Conservation (phyloP, 2,329 filamentous ascomycete species). For the Penicillium sp. region DNA sequence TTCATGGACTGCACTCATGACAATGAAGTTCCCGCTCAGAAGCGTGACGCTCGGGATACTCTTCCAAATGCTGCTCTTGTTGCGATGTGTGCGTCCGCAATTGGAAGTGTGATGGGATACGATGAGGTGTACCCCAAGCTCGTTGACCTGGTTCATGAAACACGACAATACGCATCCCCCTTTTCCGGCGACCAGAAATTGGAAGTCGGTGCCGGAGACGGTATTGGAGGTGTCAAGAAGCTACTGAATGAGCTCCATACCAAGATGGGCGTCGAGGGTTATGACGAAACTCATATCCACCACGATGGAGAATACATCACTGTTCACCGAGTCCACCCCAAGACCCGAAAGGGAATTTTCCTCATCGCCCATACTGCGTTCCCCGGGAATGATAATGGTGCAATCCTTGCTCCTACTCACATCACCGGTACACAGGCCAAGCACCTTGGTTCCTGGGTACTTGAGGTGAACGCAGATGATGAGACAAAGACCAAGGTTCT, state of each 20-base stretch:
- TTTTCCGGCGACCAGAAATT: conserved; percentile 60
- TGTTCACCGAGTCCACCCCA: conserved; percentile 89
- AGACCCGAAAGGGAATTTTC: conserved; percentile 90
- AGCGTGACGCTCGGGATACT: conserved; percentile 89
- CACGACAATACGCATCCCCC: conserved; percentile 73
- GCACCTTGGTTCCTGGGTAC: conserved; percentile 84
- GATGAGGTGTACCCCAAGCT: conserved; percentile 93
- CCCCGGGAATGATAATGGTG: conserved; percentile 83
- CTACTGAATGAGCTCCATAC: conserved; percentile 92
- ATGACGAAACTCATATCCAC: conserved; percentile 93
- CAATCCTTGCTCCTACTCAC: conserved; percentile 73
- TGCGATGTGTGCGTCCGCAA: conserved; percentile 91
- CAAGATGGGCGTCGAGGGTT: conserved; percentile 91
- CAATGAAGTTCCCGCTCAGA: conserved; percentile 94
- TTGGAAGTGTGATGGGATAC: conserved; percentile 95
- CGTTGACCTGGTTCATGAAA: conserved; percentile 91
- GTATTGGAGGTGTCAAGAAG: conserved; percentile 88
- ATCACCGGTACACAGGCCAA: conserved; percentile 82
- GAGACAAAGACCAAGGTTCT: conserved; percentile 65
- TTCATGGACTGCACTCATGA: conserved; percentile 99
- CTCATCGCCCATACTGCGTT: conserved; percentile 95
- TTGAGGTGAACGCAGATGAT: conserved; percentile 79
- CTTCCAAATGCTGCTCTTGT: conserved; percentile 91
- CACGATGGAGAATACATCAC: conserved; percentile 96
- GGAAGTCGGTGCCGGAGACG: conserved; percentile 66